phyloP scores from a whole-genome alignment of 164 flowering plant genomes.

The Magnolia sinica region DNA sequence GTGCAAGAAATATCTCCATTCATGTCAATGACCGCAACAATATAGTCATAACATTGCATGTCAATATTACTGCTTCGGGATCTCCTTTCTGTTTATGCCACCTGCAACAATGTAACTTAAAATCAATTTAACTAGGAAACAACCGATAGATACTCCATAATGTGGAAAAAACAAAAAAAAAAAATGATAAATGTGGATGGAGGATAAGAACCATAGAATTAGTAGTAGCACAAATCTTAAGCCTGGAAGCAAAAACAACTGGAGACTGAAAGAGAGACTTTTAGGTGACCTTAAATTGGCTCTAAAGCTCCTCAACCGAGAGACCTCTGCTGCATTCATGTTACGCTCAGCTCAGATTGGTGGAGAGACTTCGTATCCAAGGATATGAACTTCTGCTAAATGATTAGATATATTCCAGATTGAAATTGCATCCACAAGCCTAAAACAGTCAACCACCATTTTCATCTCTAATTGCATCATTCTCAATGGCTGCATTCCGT shows the following conservation, averaged over 20 bases:
- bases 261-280: not conserved
- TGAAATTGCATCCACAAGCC: not conserved
- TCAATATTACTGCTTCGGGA: not conserved
- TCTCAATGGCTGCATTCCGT: constrained; percentile 14
- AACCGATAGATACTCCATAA: not conserved
- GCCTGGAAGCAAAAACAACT: not conserved
- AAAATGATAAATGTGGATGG: not conserved
- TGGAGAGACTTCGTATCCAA: not conserved
- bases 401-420: not conserved
- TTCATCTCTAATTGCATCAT: constrained; percentile 32
- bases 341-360: not conserved
- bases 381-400: not conserved
- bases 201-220: not conserved
- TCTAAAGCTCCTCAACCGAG: not conserved
- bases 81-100: not conserved
- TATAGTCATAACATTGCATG: not conserved
- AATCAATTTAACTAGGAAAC: constrained; percentile 1
- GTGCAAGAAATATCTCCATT: not conserved
- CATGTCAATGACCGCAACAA: not conserved
- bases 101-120: not conserved
- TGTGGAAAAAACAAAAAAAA: not conserved
- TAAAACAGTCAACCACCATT: constrained; percentile 14
- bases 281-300: not conserved
- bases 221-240: not conserved
- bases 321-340: not conserved